Percentiles rank a stretch among this genome's conserved stretches.
Conservation (phyloP, 140 eudicot species). For the Stevia rebaudiana region DNA sequence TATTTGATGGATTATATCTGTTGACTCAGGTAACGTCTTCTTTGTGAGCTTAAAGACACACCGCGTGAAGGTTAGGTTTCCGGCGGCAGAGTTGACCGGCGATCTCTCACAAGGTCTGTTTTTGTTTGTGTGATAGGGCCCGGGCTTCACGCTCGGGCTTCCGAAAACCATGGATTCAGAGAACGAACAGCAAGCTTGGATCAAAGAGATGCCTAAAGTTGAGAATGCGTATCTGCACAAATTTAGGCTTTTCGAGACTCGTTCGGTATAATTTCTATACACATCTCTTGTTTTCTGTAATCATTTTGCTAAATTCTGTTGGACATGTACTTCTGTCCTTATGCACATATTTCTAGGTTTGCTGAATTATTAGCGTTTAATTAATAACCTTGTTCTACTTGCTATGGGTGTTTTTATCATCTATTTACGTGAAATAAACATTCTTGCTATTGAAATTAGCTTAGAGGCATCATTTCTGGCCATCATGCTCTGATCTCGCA, state of each 20-base stretch:
- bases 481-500: not conserved
- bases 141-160: conserved; percentile 52
- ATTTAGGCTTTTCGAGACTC: conserved; percentile 77
- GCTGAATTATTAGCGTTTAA: not conserved
- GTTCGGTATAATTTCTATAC: conserved; percentile 39
- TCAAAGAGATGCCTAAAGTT: conserved; percentile 27
- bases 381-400: not conserved
- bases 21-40: not conserved
- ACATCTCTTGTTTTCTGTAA: not conserved
- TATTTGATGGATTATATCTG: not conserved
- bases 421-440: not conserved
- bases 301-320: not conserved
- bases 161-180: conserved; percentile 24
- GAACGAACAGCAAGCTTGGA: conserved; percentile 25
- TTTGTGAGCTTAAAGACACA: not conserved
- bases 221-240: conserved; percentile 46
- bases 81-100: conserved; percentile 29
- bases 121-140: conserved; percentile 21
- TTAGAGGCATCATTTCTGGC: not conserved
- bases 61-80: conserved; percentile 19
- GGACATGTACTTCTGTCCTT: not conserved
- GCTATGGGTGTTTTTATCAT: not conserved
- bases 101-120: conserved; percentile 11
- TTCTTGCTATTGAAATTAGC: not conserved
- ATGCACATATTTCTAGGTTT: not conserved